Evolutionary conservation across 495 filamentous ascomycete species (phyloP), one percentile per base, ranked within the genome.

Genomic region (Penicillium chermesinum): DNA sequence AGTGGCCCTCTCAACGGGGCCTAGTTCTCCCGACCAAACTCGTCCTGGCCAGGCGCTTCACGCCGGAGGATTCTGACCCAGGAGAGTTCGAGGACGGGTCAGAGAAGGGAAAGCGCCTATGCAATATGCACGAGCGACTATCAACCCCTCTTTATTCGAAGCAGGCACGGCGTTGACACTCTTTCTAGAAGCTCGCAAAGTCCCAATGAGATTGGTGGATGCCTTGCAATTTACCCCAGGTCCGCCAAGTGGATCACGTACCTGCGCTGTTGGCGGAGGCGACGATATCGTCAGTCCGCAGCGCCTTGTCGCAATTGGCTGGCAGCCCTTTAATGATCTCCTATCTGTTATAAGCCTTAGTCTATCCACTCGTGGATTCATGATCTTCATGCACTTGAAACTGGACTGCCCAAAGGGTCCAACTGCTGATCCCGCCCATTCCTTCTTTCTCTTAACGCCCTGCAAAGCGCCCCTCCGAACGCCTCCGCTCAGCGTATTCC

Each of bases 261-360:
- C 60, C 60, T 63, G 60, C 60, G 60, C 60, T 52, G 36, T 48
- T 54, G 53, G 50, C 43, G 41, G 49, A 55, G 42, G 53, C 46
- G 53, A 61, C 58, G 57, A 63, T 63, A 63, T 63, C 60, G 57
- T 63, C 60, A 61, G 49, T 55, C 43, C 46, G 46, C 52, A 33
- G 49, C 19, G 34, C 18, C 57, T 58, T 63, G 60, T 63, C 60
- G 60, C 58, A 53, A 63, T 63, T 63, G 60, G 57, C 49, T 55
- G 19, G 15, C 16, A 17, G 32, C 17, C 48, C 32, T 35, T 34
- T 41, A 30, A 30, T 30, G 25, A 30, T 15, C 48, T 46, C 13
- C 47, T 56, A 60, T 60, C 47, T 55, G 45, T 56, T 58, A 63
- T 61, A 63, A 56, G 54, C 54, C 54, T 63, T 49, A 35, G 48